phyloP scores from a whole-genome alignment of 352 stramenopile species.

The Sclerospora graminicola region DNA sequence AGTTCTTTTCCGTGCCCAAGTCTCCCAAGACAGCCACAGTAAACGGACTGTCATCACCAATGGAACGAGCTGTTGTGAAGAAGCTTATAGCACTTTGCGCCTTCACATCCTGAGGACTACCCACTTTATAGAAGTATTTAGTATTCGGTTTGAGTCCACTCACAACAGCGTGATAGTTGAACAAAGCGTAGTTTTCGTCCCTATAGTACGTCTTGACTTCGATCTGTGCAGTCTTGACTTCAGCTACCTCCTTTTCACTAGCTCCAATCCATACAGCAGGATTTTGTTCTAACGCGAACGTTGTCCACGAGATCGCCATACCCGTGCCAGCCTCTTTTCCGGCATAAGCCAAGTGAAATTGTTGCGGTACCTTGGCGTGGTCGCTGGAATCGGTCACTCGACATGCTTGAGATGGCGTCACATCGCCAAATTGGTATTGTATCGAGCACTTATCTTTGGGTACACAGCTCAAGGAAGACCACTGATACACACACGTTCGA shows the following conservation, averaged over 20 bases:
- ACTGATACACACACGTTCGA: slow-evolving; percentile 26
- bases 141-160: slow-evolving; percentile 18
- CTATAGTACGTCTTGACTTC: slow-evolving; percentile 33
- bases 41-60: slow-evolving; percentile 25
- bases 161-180: slow-evolving; percentile 30
- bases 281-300: slow-evolving; percentile 30
- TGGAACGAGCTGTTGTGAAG: slow-evolving; percentile 25
- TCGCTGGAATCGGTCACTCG: slow-evolving; percentile 23
- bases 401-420: slow-evolving; percentile 37
- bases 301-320: slow-evolving; percentile 61
- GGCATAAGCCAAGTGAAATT: slow-evolving; percentile 48
- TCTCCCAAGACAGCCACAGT: slow-evolving; percentile 53
- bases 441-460: slow-evolving; percentile 25
- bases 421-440: slow-evolving; percentile 34
- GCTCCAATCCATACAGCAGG: slow-evolving; percentile 38
- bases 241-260: slow-evolving; percentile 8
- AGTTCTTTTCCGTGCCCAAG: slow-evolving; percentile 31
- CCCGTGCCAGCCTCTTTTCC: slow-evolving; percentile 26
- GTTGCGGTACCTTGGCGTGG: slow-evolving; percentile 25
- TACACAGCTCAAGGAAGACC: slow-evolving; percentile 18
- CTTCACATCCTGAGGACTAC: slow-evolving; percentile 12
- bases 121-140: slow-evolving; percentile 45
- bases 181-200: slow-evolving; percentile 40
- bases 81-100: slow-evolving; percentile 18
- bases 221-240: slow-evolving; percentile 11